These are phyloP conservation scores for Malus sylvestris DNA, from an alignment of 306 rosid species.

Conservation along the genomic window DNA sequence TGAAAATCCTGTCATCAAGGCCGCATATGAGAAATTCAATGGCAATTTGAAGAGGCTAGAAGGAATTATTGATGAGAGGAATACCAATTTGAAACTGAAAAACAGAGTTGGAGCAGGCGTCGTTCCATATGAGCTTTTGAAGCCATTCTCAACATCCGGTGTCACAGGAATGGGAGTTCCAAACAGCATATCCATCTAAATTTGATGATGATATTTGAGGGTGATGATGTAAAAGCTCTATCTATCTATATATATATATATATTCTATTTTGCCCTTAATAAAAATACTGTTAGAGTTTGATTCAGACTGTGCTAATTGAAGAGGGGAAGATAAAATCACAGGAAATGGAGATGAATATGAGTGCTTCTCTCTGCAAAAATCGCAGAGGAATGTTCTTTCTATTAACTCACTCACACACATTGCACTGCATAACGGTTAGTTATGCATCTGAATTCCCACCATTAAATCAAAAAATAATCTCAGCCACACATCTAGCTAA, in stretches of 20 bases:
- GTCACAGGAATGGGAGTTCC: constrained; percentile 36
- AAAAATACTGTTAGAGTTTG: background rate
- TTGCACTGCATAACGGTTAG: too few species aligned
- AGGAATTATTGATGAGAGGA: constrained; percentile 26
- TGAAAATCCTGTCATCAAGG: constrained; percentile 25
- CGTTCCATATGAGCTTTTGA: constrained; percentile 38
- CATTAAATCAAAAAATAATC: too few species aligned
- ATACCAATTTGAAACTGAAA: constrained; percentile 3
- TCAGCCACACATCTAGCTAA: too few species aligned
- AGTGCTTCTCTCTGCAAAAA: too few species aligned
- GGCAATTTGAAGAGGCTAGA: constrained; percentile 20
- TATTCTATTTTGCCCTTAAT: background rate
- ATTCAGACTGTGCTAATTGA: too few species aligned
- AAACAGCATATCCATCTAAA: constrained; percentile 22
- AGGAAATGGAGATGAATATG: too few species aligned
- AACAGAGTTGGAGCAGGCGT: constrained; percentile 35
- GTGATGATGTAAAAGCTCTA: background rate
- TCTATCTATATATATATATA: too few species aligned
- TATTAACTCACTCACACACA: too few species aligned
- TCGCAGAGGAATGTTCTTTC: too few species aligned
- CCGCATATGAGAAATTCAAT: constrained; percentile 24
- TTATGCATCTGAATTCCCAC: too few species aligned
- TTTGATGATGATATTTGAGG: background rate
- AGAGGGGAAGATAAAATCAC: too few species aligned
- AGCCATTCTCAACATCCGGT: constrained; percentile 25